Percentiles rank a stretch among this genome's conserved stretches.
Evolutionary conservation across 805 yeast species (phyloP).

Genomic region (Kluyveromyces wickerhamii): DNA sequence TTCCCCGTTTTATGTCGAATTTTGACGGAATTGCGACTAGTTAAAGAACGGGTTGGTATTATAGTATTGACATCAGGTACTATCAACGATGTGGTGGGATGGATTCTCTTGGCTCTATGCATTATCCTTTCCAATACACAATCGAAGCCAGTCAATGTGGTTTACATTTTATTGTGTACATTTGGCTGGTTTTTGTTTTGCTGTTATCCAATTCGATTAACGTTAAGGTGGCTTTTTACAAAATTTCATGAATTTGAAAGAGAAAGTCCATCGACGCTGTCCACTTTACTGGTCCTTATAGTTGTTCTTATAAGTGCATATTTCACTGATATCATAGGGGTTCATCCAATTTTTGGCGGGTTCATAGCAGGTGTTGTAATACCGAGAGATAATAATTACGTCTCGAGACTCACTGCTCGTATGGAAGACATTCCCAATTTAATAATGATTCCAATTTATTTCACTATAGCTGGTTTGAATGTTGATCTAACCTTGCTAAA

Average conservation of each 20-base stretch:
- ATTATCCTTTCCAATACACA: conserved; percentile 71
- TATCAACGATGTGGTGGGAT: conserved; percentile 69
- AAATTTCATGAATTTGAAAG: conserved; percentile 49
- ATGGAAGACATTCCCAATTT: conserved; percentile 72
- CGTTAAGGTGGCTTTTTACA: conserved; percentile 38
- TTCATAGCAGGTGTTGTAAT: conserved; percentile 68
- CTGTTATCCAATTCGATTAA: conserved; percentile 46
- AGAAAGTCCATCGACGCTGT: conserved; percentile 55
- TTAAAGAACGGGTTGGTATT: conserved; percentile 57
- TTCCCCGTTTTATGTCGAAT: conserved; percentile 80
- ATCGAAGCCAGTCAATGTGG: conserved; percentile 52
- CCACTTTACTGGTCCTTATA: conserved; percentile 47
- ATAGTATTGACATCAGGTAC: conserved; percentile 18
- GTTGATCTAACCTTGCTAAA: conserved; percentile 58
- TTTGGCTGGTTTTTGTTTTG: conserved; percentile 63
- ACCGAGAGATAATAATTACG: conserved; percentile 71
- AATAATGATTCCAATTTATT: conserved; percentile 66
- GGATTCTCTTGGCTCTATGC: conserved; percentile 70
- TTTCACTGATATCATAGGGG: conserved; percentile 77
- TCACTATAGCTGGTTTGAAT: conserved; percentile 70
- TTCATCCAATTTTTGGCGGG: conserved; percentile 82
- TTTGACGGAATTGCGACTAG: conserved; percentile 60
- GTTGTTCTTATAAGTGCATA: conserved; percentile 61
- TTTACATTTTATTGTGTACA: conserved; percentile 58
- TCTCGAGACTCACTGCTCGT: conserved; percentile 58